phyloP scores from a whole-genome alignment of 768 basidiomycete species.

The Trametes villosa region DNA sequence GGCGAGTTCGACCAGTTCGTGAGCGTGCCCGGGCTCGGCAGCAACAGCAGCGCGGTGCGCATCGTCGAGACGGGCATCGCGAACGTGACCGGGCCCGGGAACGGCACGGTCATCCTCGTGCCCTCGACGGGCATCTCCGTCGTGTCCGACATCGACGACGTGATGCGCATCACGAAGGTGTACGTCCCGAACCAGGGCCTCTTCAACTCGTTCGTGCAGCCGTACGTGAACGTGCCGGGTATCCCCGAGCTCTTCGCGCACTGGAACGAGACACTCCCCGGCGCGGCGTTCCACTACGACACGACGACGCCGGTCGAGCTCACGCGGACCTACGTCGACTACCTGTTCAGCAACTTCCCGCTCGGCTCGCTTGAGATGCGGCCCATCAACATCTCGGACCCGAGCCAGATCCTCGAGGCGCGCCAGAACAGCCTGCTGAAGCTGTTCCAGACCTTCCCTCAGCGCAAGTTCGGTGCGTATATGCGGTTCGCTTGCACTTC shows the following conservation, averaged over 20 bases:
- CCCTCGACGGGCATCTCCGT: slow-evolving; percentile 35
- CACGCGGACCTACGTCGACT: slow-evolving; percentile 39
- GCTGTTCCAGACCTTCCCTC: slow-evolving; percentile 38
- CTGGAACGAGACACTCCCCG: slow-evolving; percentile 31
- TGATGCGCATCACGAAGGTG: slow-evolving; percentile 40
- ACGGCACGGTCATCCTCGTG: slow-evolving; percentile 38
- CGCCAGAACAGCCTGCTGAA: slow-evolving; percentile 34
- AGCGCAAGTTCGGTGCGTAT: slow-evolving; percentile 35
- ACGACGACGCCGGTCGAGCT: slow-evolving; percentile 40
- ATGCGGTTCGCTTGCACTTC: not conserved
- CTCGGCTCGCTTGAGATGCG: slow-evolving; percentile 39
- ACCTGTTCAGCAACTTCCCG: slow-evolving; percentile 37
- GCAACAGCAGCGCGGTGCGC: slow-evolving; percentile 18
- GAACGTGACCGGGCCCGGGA: slow-evolving; percentile 30
- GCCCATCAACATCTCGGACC: slow-evolving; percentile 37
- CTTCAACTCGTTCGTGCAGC: slow-evolving; percentile 37
- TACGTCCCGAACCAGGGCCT: slow-evolving; percentile 39
- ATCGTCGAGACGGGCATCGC: slow-evolving; percentile 25
- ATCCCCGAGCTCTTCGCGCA: slow-evolving; percentile 36
- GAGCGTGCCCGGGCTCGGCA: slow-evolving; percentile 19
- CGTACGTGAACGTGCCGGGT: slow-evolving; percentile 35
- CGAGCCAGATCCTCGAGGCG: slow-evolving; percentile 34
- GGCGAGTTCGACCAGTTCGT: slow-evolving; percentile 32
- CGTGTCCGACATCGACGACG: slow-evolving; percentile 42
- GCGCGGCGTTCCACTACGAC: slow-evolving; percentile 40